Base-by-base conservation (phyloP, 208 protist species). In the Naegleria lovaniensis region DNA sequence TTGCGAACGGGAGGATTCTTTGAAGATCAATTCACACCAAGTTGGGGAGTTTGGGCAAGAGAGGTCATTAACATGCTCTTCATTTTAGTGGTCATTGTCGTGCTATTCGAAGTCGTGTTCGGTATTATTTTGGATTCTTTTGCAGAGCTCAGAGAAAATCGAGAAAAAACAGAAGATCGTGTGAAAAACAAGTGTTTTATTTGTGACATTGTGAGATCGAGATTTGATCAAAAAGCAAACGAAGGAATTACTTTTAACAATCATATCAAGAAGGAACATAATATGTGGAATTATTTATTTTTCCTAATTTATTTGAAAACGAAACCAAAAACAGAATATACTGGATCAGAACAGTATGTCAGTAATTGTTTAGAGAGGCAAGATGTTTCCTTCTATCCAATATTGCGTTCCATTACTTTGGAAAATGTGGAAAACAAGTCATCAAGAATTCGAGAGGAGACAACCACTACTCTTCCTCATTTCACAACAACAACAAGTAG, bases 111-210 rank as follows among this genome's bases (percentile, higher is more conserved):
- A 93, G 96, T 98, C 90, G 95, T 98, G 59, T 98, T 98, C 92
- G 97, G 97, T 96, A 95, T 98, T 87, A 98, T 98, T 91, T 97
- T 98, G 92, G 96, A 97, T 92, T 97, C 95, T 25, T 98, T 98
- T 93, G 95, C 94, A 0, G 93, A 97, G 92, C 93, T 97, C 91
- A 95, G 96, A 85, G 96, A 97, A 90, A 95, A 97, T 90, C 95
- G 95, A 92, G 93, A 93, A 41, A 92, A 95, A 91, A 94, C 94
- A 48, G 94, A 96, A 90, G 85, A 93, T 41, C 95, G 97, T 91
- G 97, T 97, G 92, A 90, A 95, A 83, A 96, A 95, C 79, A 95
- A 92, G 33, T 98, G 97, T 93, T 98, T 97, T 91, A 96, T 98
- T 85, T 98, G 97, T 93, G 96, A 96, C 48, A 92, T 98, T 22